phyloP scores from a whole-genome alignment of 768 basidiomycete genomes.

The Galerina sulciceps region DNA sequence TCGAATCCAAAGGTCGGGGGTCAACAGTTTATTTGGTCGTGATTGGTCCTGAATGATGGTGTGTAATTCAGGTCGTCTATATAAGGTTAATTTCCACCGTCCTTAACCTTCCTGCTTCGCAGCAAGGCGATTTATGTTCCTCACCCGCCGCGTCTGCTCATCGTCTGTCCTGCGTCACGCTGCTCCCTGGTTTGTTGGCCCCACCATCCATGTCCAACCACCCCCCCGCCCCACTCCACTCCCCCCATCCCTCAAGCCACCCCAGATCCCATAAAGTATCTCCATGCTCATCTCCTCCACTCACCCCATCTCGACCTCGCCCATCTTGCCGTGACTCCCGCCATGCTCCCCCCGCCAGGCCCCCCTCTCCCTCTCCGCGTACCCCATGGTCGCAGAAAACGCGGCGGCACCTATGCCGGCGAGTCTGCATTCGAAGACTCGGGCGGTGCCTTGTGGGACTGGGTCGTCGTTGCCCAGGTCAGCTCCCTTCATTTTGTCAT shows the following conservation, averaged over 20 bases:
- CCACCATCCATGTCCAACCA: slow-evolving; percentile 26
- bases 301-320: slow-evolving; percentile 75
- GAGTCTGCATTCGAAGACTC: slow-evolving; percentile 56
- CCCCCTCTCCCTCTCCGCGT: slow-evolving; percentile 60
- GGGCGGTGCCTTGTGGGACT: slow-evolving; percentile 70
- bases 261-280: slow-evolving; percentile 53
- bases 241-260: slow-evolving; percentile 55
- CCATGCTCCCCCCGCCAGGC: slow-evolving; percentile 53
- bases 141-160: slow-evolving; percentile 7
- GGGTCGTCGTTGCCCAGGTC: slow-evolving; percentile 78
- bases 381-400: slow-evolving; percentile 65
- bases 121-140: too few relatives aligned
- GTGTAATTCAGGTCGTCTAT: too few relatives aligned
- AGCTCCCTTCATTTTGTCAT: slow-evolving; percentile 1
- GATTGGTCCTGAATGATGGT: too few relatives aligned
- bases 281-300: slow-evolving; percentile 58
- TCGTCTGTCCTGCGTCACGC: not conserved
- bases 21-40: too few relatives aligned
- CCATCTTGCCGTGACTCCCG: slow-evolving; percentile 56
- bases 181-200: slow-evolving; percentile 65
- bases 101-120: too few relatives aligned
- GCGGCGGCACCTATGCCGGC: slow-evolving; percentile 71
- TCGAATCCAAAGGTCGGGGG: too few relatives aligned
- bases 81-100: too few relatives aligned
- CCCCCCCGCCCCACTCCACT: slow-evolving; percentile 26